Evolutionary conservation across 2,329 filamentous ascomycete species (phyloP).

Genomic region (Microcera coccophila): DNA sequence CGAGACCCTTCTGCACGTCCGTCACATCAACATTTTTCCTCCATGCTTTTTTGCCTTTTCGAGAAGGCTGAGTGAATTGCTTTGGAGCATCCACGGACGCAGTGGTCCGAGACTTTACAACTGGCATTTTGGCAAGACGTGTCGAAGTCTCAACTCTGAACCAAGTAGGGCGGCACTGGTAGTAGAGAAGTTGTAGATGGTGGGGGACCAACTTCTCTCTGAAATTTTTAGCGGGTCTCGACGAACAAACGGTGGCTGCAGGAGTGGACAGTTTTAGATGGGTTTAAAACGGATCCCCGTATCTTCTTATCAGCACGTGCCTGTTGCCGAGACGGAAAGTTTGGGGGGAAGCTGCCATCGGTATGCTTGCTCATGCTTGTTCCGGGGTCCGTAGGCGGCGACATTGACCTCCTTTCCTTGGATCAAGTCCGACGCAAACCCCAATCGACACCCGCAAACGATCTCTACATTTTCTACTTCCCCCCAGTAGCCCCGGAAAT

Average conservation of each 20-base stretch:
- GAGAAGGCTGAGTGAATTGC: constrained; percentile 81
- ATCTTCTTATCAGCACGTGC: constrained; percentile 27
- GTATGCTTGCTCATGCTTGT: constrained; percentile 28
- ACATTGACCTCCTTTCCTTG: constrained; percentile 27
- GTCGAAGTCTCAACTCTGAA: too few species aligned
- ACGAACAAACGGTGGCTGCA: constrained; percentile 9
- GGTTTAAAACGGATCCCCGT: constrained; percentile 11
- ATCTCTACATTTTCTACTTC: too few species aligned
- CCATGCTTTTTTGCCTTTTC: constrained; percentile 99
- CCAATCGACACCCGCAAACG: constrained; percentile 18
- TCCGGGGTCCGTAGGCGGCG: constrained; percentile 18
- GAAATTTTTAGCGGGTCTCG: constrained; percentile 29
- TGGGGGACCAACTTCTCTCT: constrained; percentile 25
- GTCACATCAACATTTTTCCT: constrained; percentile 95
- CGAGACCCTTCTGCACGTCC: constrained; percentile 77
- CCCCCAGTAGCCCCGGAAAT: too few species aligned
- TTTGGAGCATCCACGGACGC: constrained; percentile 61
- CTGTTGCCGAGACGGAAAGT: constrained; percentile 13
- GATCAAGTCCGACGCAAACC: constrained; percentile 15
- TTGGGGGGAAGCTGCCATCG: constrained; percentile 13
- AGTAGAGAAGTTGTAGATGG: constrained; percentile 15
- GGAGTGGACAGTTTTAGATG: neutral
- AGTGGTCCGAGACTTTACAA: constrained; percentile 43
- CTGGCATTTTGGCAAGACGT: constrained; percentile 50
- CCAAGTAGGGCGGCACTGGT: neutral